phyloP scores from a whole-genome alignment of 73 alveolate species.

The Symbiodinium natans region DNA sequence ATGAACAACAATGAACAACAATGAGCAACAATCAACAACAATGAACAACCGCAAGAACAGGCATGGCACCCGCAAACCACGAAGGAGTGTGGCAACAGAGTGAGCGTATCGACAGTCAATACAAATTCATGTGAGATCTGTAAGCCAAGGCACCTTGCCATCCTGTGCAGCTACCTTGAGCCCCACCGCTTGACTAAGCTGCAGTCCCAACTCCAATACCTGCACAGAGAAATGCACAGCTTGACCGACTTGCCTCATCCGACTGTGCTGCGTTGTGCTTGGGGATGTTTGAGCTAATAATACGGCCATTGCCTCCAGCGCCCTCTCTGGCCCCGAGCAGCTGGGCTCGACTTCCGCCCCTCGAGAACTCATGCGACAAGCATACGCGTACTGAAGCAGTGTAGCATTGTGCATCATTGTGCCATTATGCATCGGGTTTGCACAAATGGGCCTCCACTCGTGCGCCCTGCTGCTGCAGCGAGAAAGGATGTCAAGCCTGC shows the following conservation, averaged over 20 bases:
- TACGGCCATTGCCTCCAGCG: neutral
- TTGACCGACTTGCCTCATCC: neutral
- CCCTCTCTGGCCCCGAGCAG: neutral
- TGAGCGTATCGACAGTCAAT: no score
- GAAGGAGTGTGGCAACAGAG: no score
- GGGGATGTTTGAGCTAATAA: no score
- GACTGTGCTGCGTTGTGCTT: neutral
- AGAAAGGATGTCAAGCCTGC: neutral
- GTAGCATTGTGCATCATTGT: neutral
- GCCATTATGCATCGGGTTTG: neutral
- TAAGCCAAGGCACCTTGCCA: neutral
- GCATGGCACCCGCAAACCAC: no score
- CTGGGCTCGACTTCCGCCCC: neutral
- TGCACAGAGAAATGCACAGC: neutral
- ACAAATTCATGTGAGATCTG: no score
- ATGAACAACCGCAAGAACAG: no score
- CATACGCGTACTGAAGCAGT: neutral
- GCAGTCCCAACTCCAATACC: constrained; percentile 37
- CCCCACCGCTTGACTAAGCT: constrained; percentile 26
- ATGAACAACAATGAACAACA: no score
- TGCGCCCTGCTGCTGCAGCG: neutral
- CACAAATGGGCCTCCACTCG: neutral
- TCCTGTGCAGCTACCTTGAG: constrained; percentile 17
- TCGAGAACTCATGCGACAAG: neutral
- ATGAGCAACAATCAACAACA: no score